Percentiles rank a stretch among this genome's conserved stretches.
Evolutionary conservation across 2,329 filamentous ascomycete species (phyloP).

Genomic region (Leptoxyphium fumago): DNA sequence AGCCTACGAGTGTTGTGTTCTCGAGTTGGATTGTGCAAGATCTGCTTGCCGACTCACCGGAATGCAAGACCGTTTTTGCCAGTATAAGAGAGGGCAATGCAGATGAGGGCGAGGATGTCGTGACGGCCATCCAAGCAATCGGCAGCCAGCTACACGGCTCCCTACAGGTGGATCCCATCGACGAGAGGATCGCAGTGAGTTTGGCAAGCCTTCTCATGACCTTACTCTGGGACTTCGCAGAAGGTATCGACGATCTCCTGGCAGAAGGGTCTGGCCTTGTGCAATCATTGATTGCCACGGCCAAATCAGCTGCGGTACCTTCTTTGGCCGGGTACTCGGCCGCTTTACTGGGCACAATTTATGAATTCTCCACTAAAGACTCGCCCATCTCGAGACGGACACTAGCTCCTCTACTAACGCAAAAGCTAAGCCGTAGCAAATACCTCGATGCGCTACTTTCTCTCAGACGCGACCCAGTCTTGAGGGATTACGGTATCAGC

Average conservation of each 20-base stretch:
- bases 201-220: constrained; percentile 80
- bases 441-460: constrained; percentile 72
- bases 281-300: constrained; percentile 16
- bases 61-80: constrained; percentile 68
- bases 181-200: constrained; percentile 65
- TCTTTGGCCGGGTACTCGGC: constrained; percentile 53
- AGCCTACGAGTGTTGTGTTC: constrained; percentile 84
- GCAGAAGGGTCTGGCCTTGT: constrained; percentile 88
- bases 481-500: constrained; percentile 76
- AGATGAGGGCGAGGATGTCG: constrained; percentile 78
- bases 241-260: constrained; percentile 84
- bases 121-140: constrained; percentile 82
- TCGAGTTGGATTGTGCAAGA: constrained; percentile 78
- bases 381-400: constrained; percentile 74
- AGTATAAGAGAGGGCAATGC: constrained; percentile 78
- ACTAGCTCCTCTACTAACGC: constrained; percentile 62
- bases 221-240: constrained; percentile 85
- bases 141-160: constrained; percentile 73
- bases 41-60: constrained; percentile 62
- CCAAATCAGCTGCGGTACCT: constrained; percentile 44
- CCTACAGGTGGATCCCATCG: constrained; percentile 53
- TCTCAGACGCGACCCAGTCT: constrained; percentile 59
- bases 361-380: constrained; percentile 96
- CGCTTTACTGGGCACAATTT: constrained; percentile 72
- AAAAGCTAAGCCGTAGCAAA: constrained; percentile 67